Base-by-base conservation (phyloP, 306 rosid genomes). In the Cucurbita maxima region DNA sequence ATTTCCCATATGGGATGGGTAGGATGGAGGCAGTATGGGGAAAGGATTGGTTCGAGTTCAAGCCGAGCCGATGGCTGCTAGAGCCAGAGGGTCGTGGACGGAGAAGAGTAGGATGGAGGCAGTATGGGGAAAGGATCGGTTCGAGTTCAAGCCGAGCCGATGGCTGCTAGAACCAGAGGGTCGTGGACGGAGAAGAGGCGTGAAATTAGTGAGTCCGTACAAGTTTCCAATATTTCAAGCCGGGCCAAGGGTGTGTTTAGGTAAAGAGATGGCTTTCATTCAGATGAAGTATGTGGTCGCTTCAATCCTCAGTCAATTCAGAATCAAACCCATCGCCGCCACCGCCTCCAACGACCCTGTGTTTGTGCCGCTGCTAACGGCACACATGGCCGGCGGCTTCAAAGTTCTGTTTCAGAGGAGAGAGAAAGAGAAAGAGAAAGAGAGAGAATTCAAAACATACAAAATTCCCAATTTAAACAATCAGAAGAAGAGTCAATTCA, bases 1-100 rank as follows among this genome's bases (percentile, higher is more conserved):
- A 90, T 81, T 88, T 90, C 71, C 94, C 98, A 0, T 94, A 90
- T 14, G 97, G 96, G 6, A 90, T 94, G 98, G 98, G 98, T 18
- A 87, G 98, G 76, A 87, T 86, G 97, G 96, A 86, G 40, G 76
- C 76, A 2, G 48, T 89, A 40, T 94, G 98, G 97, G 98, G 98
- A 6, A 82, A 86, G 53, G 90, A 89, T 72, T 56, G 88, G 78
- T 74, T 78, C 20, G 94, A 86, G 54, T 94, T 94, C 68, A 90
- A 83, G 55, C 98, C 98, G 7, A 80, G 88, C 52, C 77, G 98
- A 6, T 94, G 98, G 98, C 79, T 89, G 58, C 54, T 69, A 2
- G 87, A 89, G 18, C 80, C 76, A 11, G 83, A 82, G 19, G 47
- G 22, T 18, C 40, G n/a, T 40, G 58, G 25, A 1, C 18, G 48